Base-by-base conservation (phyloP, 345 rosid species). In the Acer saccharum region DNA sequence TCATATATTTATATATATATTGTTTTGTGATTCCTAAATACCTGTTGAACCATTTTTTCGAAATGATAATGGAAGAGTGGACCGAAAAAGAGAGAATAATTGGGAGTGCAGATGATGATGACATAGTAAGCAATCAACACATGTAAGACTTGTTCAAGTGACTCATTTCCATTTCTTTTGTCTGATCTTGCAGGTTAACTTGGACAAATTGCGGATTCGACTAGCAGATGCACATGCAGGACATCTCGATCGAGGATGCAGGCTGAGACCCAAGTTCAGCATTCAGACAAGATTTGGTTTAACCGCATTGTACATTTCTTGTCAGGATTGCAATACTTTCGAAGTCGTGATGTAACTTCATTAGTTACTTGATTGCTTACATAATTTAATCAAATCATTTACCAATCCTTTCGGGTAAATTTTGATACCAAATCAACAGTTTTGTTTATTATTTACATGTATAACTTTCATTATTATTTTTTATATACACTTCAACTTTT, bases 231-330 rank as follows among this genome's bases (percentile, higher is more conserved):
- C 81, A 0, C 97, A 89, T 60, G 64, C 70, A 1, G 92, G 93
- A 67, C 99, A 95, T 81, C 84, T 92, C 12, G 90, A 90, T 69
- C 87, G 84, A 41, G 96, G 98, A 54, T 93, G 99, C 78, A 85
- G 87, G 79, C 80, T 78, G 78, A 90, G 89, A 84, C 98, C 98
- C 25, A 69, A 79, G 74, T 95, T 92, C 68, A 79, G 85, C 73
- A 57, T 87, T 0, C 83, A 91, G 79, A 81, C 82, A 69, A 79
- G 69, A 68, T 86, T 89, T 68, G 86, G 84, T 82, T 84, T 95
- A 68, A 91, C 96, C 23, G 99, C 97, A 29, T 77, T 95, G 69
- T 95, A 91, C 86, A 89, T 92, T 61, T 76, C 62, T 48, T 95
- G 98, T 68, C 79, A 91, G 44, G 89, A 78, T 39, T 95, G 99